Conservation (phyloP, 1,284 basidiomycete genomes). For the Melampsora larici-populina region DNA sequence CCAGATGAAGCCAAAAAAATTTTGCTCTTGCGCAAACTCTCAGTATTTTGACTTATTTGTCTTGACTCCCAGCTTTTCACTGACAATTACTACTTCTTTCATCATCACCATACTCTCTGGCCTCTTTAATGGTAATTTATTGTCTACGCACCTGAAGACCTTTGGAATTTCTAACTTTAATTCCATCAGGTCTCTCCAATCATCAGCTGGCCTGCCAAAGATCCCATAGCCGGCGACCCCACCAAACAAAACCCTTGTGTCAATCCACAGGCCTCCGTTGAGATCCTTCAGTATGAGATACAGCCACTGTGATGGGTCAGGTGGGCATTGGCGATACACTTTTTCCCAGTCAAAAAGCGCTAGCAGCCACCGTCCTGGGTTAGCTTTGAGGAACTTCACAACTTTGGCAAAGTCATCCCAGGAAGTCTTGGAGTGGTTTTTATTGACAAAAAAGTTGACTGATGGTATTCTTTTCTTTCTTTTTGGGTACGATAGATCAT, state of each 20-base stretch:
- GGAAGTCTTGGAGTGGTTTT: background rate
- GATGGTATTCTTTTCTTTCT: background rate
- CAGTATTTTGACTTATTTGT: background rate
- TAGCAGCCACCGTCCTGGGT: background rate
- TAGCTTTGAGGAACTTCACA: background rate
- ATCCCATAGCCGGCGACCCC: conserved; percentile 5
- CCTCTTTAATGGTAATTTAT: background rate
- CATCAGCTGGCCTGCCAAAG: background rate
- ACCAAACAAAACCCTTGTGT: background rate
- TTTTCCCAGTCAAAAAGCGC: conserved; percentile 1
- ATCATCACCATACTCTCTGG: background rate
- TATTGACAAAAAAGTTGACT: conserved; percentile 16
- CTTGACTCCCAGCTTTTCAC: background rate
- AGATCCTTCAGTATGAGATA: conserved; percentile 1
- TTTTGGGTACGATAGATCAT: background rate
- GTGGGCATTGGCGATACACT: background rate
- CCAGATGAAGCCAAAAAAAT: background rate
- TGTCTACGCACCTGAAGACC: background rate
- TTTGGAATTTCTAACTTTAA: background rate
- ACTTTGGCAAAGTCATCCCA: background rate
- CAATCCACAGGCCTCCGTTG: background rate
- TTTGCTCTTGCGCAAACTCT: background rate
- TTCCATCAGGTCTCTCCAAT: background rate
- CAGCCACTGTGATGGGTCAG: background rate
- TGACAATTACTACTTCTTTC: background rate